phyloP scores from a whole-genome alignment of 2,329 filamentous ascomycete genomes.

The Orbilia javanica region DNA sequence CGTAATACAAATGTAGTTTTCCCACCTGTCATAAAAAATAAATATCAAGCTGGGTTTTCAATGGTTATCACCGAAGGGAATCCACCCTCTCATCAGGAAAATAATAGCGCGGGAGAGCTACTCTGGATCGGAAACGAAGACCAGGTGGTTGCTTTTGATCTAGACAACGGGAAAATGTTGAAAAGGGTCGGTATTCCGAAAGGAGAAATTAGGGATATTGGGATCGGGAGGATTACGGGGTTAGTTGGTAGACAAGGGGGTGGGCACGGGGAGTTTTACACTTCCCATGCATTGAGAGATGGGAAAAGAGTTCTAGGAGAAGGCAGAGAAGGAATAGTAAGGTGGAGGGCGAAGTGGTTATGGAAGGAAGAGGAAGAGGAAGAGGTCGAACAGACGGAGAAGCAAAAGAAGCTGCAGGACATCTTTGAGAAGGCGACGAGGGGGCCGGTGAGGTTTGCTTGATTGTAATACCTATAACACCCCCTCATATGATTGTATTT shows the following conservation, averaged over 20 bases:
- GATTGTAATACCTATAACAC: background rate
- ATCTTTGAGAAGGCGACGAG: slow-evolving; percentile 55
- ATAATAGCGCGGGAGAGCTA: slow-evolving; percentile 78
- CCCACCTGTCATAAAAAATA: slow-evolving; percentile 83
- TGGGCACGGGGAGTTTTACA: slow-evolving; percentile 35
- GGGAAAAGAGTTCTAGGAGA: slow-evolving; percentile 8
- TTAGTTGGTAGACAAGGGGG: slow-evolving; percentile 31
- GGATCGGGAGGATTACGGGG: slow-evolving; percentile 45
- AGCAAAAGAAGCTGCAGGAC: slow-evolving; percentile 33
- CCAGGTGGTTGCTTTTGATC: slow-evolving; percentile 70
- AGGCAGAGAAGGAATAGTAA: slow-evolving; percentile 32
- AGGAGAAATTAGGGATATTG: slow-evolving; percentile 66
- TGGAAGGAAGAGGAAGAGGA: slow-evolving; percentile 27
- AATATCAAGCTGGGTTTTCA: slow-evolving; percentile 72
- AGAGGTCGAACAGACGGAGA: slow-evolving; percentile 44
- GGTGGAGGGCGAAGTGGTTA: slow-evolving; percentile 46
- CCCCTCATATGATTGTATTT: too few species aligned
- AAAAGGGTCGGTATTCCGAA: slow-evolving; percentile 76
- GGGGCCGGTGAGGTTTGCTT: slow-evolving; percentile 34
- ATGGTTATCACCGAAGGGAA: slow-evolving; percentile 75
- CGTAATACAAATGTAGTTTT: slow-evolving; percentile 91
- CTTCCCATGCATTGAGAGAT: slow-evolving; percentile 31
- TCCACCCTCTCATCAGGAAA: too few species aligned
- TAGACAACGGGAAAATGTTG: slow-evolving; percentile 80
- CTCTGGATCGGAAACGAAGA: slow-evolving; percentile 68